Evolutionary conservation across 169 alveolate species (phyloP), one percentile per base, ranked within the genome.

Genomic region (Plasmodium knowlesi): DNA sequence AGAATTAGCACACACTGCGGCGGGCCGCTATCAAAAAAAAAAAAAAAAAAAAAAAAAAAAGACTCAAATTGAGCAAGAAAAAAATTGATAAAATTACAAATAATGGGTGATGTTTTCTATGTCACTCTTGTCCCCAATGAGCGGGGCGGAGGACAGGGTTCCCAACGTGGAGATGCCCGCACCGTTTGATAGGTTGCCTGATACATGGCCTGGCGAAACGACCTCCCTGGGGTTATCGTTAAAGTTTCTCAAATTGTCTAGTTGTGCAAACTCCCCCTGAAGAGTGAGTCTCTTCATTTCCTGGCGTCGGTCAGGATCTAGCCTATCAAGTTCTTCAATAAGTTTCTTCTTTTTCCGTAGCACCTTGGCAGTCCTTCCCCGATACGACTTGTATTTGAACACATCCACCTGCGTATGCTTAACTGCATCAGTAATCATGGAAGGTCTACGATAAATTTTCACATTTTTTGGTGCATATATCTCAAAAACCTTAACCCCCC

Each of bases 401-500:
- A 82, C 92, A 41, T 91, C 95, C 14, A 91, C 53, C 19, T 80
- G 95, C 6, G 95, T 91, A 46, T 91, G 95, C 83, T 82, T 91
- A 4, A 91, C 57, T 3, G 92, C 91, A 67, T 91, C 95, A 19
- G 43, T 91, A 43, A 95, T 83, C 96, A 95, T 95, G 16, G 93
- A 83, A 8, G 97, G 97, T 43, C 97, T 71, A n/a, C 97, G 57
- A 84, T 95, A 96, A 72, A 96, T 89, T 83, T 96, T 96, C 34
- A 97, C 93, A 25, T 97, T 97, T 57, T 96, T 92, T 0, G 98
- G 98, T 6, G 92, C 96, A 73, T 84, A 93, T 81, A 97, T 93
- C 76, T 96, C 97, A 2, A 96, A 61, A 4, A 92, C 86, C 57
- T 97, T 96, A 10, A 95, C 90, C 14, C 98, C 98, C 0, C 83